A percentile compares a stretch with the other conserved stretches of the same genome.
Conservation (phyloP, 148 eudicot genomes). For the Chenopodium formosanum region DNA sequence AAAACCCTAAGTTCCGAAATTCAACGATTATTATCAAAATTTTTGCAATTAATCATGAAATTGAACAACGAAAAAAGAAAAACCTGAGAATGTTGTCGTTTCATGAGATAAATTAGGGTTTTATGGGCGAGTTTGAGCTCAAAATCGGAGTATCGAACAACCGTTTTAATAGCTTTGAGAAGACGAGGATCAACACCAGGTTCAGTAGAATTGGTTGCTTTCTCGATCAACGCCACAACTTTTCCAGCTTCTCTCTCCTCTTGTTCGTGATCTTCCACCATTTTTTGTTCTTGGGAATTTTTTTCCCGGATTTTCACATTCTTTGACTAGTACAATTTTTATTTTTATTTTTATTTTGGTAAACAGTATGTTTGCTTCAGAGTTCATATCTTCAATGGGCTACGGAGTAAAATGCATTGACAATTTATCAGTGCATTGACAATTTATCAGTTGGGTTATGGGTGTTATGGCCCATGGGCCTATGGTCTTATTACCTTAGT, state of each 20-base stretch:
- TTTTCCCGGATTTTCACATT: neutral
- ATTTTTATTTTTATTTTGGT: too few species aligned
- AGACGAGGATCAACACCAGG: slow-evolving; percentile 75
- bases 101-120: slow-evolving; percentile 76
- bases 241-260: slow-evolving; percentile 37
- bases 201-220: slow-evolving; percentile 72
- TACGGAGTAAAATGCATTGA: too few species aligned
- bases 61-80: neutral
- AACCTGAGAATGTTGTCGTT: slow-evolving; percentile 90
- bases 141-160: slow-evolving; percentile 66
- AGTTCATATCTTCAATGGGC: too few species aligned
- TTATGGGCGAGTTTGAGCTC: slow-evolving; percentile 73
- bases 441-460: too few species aligned
- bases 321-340: too few species aligned
- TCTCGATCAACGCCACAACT: slow-evolving; percentile 57
- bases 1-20: slow-evolving; percentile 24
- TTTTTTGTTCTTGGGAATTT: neutral
- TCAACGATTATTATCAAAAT: neutral
- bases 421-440: too few species aligned
- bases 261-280: slow-evolving; percentile 44
- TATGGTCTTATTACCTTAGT: too few species aligned
- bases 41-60: neutral
- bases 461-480: too few species aligned
- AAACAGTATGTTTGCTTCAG: too few species aligned
- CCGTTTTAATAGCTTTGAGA: slow-evolving; percentile 76